phyloP scores from a whole-genome alignment of 441 rosid species.

The Erysimum pusillum region DNA sequence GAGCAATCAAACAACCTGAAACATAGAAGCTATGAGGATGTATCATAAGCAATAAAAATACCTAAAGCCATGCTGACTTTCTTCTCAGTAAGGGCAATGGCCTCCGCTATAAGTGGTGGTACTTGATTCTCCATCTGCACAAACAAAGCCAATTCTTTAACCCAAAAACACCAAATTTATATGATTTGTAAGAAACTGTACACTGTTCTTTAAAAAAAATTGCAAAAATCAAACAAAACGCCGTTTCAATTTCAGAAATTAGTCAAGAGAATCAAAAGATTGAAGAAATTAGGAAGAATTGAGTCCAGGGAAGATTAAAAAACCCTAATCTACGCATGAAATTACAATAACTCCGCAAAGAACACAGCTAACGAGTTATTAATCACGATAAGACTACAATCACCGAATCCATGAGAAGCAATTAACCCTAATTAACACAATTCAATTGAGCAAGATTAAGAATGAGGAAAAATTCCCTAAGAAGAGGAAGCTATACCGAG shows the following conservation, averaged over 20 bases:
- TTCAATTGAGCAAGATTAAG: not conserved
- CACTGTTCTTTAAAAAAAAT: not conserved
- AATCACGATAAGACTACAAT: not conserved
- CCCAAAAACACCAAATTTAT: not conserved
- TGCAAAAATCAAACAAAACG: constrained; percentile 4
- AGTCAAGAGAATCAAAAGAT: not conserved
- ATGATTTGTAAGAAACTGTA: not conserved
- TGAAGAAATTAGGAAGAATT: not conserved
- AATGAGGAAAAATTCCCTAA: not conserved
- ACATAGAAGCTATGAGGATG: not conserved
- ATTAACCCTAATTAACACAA: not conserved
- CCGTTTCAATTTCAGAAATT: not conserved
- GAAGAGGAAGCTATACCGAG: constrained; percentile 19
- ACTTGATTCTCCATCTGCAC: constrained; percentile 69
- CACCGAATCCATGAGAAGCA: constrained; percentile 8
- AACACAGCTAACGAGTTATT: not conserved
- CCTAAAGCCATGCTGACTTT: constrained; percentile 96
- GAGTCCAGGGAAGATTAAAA: not conserved
- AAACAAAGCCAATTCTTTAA: not conserved
- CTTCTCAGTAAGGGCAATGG: constrained; percentile 84
- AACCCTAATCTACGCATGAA: not conserved
- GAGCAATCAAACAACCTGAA: not conserved
- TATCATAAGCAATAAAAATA: constrained; percentile 35
- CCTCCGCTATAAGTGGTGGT: constrained; percentile 70
- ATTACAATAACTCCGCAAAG: not conserved